Evolutionary conservation across 352 stramenopile species (phyloP).

Genomic region (Phytophthora colocasiae): DNA sequence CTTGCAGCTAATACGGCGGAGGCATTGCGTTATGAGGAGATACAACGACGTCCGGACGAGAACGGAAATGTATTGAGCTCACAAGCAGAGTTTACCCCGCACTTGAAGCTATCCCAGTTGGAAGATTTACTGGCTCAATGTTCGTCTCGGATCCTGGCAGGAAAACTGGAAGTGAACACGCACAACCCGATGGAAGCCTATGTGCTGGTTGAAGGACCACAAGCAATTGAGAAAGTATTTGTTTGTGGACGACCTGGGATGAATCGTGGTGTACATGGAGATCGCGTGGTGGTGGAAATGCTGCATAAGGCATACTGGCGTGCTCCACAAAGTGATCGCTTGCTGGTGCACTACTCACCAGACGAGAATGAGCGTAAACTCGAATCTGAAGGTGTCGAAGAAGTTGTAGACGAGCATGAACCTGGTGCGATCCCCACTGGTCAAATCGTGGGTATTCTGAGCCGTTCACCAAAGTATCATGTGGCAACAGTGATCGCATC

Average conservation of each 20-base stretch:
- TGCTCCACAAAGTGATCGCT: slow-evolving; percentile 59
- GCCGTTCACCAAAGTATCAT: slow-evolving; percentile 65
- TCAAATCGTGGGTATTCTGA: slow-evolving; percentile 88
- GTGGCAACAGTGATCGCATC: slow-evolving; percentile 80
- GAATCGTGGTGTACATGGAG: slow-evolving; percentile 98
- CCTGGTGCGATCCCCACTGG: slow-evolving; percentile 65
- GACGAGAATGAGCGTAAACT: slow-evolving; percentile 51
- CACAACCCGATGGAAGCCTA: slow-evolving; percentile 83
- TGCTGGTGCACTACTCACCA: slow-evolving; percentile 74
- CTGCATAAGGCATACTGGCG: slow-evolving; percentile 86
- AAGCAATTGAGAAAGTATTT: slow-evolving; percentile 67
- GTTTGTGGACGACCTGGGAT: slow-evolving; percentile 85
- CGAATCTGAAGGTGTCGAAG: slow-evolving; percentile 30
- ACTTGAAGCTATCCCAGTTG: slow-evolving; percentile 49
- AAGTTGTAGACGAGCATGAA: slow-evolving; percentile 11
- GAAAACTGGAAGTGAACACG: slow-evolving; percentile 71
- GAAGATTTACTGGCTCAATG: slow-evolving; percentile 39
- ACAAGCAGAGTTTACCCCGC: slow-evolving; percentile 60
- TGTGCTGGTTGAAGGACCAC: slow-evolving; percentile 58
- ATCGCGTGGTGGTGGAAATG: slow-evolving; percentile 96
- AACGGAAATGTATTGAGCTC: slow-evolving; percentile 26
- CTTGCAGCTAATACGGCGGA: slow-evolving; percentile 70
- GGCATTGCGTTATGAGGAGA: slow-evolving; percentile 54
- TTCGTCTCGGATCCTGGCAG: slow-evolving; percentile 42
- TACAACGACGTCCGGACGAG: slow-evolving; percentile 39